Evolutionary conservation across 805 yeast species (phyloP), one percentile per base, ranked within the genome.

Genomic region (Sugiyamaella smithiae): DNA sequence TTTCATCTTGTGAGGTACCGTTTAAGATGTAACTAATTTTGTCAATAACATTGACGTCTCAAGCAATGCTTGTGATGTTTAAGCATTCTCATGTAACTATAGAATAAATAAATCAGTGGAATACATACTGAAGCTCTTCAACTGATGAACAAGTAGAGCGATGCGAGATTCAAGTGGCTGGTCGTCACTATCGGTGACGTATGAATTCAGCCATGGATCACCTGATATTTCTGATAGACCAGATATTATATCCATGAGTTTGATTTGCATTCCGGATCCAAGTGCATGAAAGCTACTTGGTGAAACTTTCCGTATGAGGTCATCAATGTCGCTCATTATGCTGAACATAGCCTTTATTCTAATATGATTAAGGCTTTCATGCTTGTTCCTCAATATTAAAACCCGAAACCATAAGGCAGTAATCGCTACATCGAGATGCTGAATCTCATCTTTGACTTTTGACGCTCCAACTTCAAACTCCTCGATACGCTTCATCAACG

Each of bases 241-340:
- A 5, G 38, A 35, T 5, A 35, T 35, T 3, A 35, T 35, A 35
- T 35, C 38, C 38, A 16, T 35, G 3, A 35, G 8, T 35, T 7
- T 35, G 22, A 35, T 35, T 16, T 35, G 38, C 38, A 35, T 35
- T 12, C 38, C 38, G 20, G 38, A 19, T 16, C 38, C 38, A 35
- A 35, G 38, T 5, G 38, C 38, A n/a, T 35, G 38, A 35, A 35
- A 35, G 38, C 38, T 35, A 12, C 22, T 35, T 4, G 38, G 12
- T 3, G 38, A 35, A 4, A 35, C 38, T 6, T 20, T 16, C 5
- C 22, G 19, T 11, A 35, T 19, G 11, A 35, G 22, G 4, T 35
- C 38, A 35, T 35, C 38, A 16, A 35, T 35, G 22, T 35, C 38
- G 5, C 22, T 14, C 38, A 35, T 35, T 11, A 35, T 35, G 5